Percentiles rank a stretch among this genome's conserved stretches.
These are phyloP conservation scores for Funneliformis caledonium DNA, from an alignment of 371 early-diverging fungal species.

Conservation along the genomic window DNA sequence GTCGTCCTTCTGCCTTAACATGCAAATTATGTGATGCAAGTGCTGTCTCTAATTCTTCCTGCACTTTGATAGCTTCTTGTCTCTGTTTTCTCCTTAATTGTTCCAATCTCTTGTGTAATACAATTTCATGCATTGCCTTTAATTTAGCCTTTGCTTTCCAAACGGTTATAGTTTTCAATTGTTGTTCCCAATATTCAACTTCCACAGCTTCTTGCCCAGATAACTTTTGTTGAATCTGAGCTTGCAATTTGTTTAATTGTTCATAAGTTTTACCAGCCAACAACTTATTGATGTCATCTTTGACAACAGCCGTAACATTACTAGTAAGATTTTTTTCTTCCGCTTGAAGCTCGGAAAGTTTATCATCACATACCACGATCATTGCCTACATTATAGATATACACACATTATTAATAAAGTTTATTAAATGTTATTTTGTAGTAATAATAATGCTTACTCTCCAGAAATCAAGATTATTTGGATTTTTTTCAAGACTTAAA, in stretches of 20 bases:
- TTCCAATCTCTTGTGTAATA: conserved; percentile 72
- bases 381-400: conserved; percentile 53
- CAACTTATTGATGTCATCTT: conserved; percentile 70
- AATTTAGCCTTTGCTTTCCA: conserved; percentile 84
- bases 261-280: conserved; percentile 74
- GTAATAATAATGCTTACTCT: conserved; percentile 45
- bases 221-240: conserved; percentile 77
- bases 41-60: conserved; percentile 67
- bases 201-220: conserved; percentile 75
- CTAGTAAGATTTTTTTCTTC: conserved; percentile 44
- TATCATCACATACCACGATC: conserved; percentile 81
- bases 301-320: conserved; percentile 53
- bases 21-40: conserved; percentile 57
- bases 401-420: not conserved
- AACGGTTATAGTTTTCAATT: conserved; percentile 75
- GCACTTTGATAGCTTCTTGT: conserved; percentile 70
- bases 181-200: conserved; percentile 94
- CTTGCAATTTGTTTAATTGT: conserved; percentile 73
- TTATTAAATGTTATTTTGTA: not conserved
- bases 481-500: conserved; percentile 78
- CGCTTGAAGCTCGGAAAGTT: conserved; percentile 58
- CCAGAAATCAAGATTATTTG: conserved; percentile 82
- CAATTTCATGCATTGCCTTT: conserved; percentile 72
- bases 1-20: conserved; percentile 41
- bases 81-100: conserved; percentile 68